Evolutionary conservation across 441 rosid species (phyloP).

Genomic region (Bruguiera hainesii): DNA sequence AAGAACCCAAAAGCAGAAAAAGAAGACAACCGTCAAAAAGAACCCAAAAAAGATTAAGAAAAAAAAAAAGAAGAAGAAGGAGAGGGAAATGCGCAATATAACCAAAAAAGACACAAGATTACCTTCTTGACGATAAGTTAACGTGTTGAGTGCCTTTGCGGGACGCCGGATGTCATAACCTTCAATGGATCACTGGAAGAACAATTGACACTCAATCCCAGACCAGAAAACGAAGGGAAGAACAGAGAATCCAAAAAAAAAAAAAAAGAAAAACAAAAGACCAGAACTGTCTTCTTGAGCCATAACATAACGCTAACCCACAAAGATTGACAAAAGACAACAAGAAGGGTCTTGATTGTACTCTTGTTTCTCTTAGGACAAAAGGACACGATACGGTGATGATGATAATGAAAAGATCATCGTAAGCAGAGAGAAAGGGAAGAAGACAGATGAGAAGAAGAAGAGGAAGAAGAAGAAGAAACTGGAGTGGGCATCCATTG

Average conservation of each 20-base stretch:
- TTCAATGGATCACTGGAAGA: not conserved
- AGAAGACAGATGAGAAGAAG: slow-evolving; percentile 1
- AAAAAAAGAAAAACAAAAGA: too few species aligned
- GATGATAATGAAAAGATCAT: slow-evolving; percentile 17
- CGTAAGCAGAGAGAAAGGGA: slow-evolving; percentile 21
- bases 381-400: slow-evolving; percentile 21
- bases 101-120: too few species aligned
- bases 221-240: too few species aligned
- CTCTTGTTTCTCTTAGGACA: slow-evolving; percentile 13
- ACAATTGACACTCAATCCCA: too few species aligned
- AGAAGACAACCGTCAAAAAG: too few species aligned
- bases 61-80: too few species aligned
- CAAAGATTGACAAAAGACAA: not conserved
- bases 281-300: not conserved
- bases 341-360: slow-evolving; percentile 16
- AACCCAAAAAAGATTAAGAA: too few species aligned
- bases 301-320: not conserved
- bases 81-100: too few species aligned
- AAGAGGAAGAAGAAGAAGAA: slow-evolving; percentile 11
- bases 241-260: not conserved
- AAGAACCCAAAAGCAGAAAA: too few species aligned
- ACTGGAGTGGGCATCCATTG: not conserved
- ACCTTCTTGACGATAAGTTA: too few species aligned
- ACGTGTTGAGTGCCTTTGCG: too few species aligned
- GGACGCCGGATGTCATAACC: too few species aligned